Conservation (phyloP, 257 asterid species). For the Jacaranda mimosifolia region DNA sequence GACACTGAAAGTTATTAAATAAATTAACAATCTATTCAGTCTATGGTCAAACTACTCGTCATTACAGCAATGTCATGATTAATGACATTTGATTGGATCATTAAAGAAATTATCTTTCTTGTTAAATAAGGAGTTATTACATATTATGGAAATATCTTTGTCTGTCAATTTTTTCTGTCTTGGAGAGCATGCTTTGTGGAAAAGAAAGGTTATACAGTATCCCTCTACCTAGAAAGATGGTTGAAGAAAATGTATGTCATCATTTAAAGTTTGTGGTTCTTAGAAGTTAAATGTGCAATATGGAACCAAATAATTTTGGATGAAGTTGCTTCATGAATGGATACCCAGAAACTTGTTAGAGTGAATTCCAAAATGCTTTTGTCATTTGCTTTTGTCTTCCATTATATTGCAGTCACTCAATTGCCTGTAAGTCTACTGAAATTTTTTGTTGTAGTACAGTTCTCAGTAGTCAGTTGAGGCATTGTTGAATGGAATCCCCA, state of each 20-base stretch:
- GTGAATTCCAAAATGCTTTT: neutral
- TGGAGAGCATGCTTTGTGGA: conserved; percentile 10
- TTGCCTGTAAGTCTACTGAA: neutral
- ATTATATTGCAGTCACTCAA: neutral
- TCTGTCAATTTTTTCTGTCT: conserved; percentile 4
- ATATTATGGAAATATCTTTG: neutral
- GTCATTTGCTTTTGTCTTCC: too few species aligned
- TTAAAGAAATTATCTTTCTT: neutral
- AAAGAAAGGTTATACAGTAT: conserved; percentile 3
- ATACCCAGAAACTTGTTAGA: neutral
- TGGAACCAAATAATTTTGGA: too few species aligned
- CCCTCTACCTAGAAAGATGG: conserved; percentile 9
- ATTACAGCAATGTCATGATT: conserved; percentile 4
- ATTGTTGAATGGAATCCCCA: neutral
- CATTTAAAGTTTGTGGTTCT: neutral
- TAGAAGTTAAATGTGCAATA: neutral
- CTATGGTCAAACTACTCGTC: conserved; percentile 17
- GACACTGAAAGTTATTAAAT: conserved; percentile 6
- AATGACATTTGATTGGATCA: conserved; percentile 13
- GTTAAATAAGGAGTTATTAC: neutral
- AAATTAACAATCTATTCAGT: neutral
- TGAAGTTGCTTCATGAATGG: too few species aligned
- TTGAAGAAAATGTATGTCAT: neutral
- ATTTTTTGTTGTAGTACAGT: neutral
- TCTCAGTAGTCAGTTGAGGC: neutral